Evolutionary conservation across 352 stramenopile genomes (phyloP).

Genomic region (Peronospora destructor): DNA sequence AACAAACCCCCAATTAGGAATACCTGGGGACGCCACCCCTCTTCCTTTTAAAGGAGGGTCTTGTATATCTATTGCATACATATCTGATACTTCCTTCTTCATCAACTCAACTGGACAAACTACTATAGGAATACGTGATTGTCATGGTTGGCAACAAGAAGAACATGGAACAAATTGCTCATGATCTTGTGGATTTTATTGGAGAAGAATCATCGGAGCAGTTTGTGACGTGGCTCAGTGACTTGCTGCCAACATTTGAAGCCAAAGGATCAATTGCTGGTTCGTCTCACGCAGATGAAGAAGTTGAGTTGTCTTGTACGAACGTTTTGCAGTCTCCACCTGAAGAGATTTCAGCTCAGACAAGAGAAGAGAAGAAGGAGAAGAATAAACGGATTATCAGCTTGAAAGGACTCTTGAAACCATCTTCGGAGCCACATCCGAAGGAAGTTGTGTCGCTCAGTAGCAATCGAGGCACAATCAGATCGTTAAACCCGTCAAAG

Average conservation of each 20-base stretch:
- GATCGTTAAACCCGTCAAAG: conserved; percentile 37
- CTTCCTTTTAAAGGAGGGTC: conserved; percentile 8
- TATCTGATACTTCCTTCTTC: conserved; percentile 6
- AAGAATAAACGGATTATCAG: conserved; percentile 55
- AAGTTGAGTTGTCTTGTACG: neutral
- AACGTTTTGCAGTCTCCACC: conserved; percentile 6
- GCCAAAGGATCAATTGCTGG: conserved; percentile 3
- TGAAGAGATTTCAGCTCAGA: conserved; percentile 6
- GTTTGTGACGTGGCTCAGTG: conserved; percentile 66
- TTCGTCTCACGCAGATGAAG: conserved; percentile 1
- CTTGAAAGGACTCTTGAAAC: conserved; percentile 41
- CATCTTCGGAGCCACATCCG: conserved; percentile 19
- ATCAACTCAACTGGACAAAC: conserved; percentile 1
- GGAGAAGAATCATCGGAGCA: conserved; percentile 66
- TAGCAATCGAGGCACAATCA: conserved; percentile 42
- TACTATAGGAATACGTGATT: conserved; percentile 72
- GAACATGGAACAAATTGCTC: conserved; percentile 74
- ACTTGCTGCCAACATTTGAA: conserved; percentile 48
- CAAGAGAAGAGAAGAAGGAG: conserved; percentile 9
- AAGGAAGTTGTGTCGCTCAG: conserved; percentile 54
- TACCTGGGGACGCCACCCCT: conserved; percentile 19
- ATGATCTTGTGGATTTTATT: conserved; percentile 82
- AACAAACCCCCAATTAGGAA: conserved; percentile 17
- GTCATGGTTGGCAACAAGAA: conserved; percentile 86
- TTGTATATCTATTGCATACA: conserved; percentile 22